Base-by-base conservation (phyloP, 2,329 filamentous ascomycete genomes). In the Coleophoma eucalyptorum region DNA sequence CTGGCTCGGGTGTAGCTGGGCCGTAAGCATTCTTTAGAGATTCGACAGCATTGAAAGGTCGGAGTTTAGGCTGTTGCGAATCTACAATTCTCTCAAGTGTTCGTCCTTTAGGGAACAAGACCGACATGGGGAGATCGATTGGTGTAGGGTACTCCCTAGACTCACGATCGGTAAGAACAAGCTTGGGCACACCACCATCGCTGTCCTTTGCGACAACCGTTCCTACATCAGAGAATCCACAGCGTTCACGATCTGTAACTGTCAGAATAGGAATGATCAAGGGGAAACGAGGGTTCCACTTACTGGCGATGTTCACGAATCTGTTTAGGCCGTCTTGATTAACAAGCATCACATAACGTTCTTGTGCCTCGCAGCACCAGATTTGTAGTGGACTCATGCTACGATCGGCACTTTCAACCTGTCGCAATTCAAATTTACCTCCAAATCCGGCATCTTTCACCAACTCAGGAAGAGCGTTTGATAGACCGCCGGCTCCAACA, bases 321-420 rank as follows among this genome's bases (percentile, higher is more conserved):
- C 71, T 84, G 62, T 93, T 91, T 63, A 97, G 80, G 48, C 84
- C 79, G 18, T 94, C 86, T 47, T 83, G 81, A 54, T 92, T 90
- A 55, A 99, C 84, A 8, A 95, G 85, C 62, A 99, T 75, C 7
- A 99, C 94, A 63, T 99, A 99, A 67, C 94, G 81, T 70, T 99
- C 94, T 67, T 99, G 94, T 0, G 94, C 90, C 68, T 97, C 93
- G 62, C 93, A 96, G 69, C 94, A 97, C 92, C 93, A 97, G 43
- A 99, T 96, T 67, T 97, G 90, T 51, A 99, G 81, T 18, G 94
- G 94, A 63, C 90, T 96, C 88, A 99, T 93, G 65, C 90, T 87
- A 57, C 79, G 83, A 69, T 97, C 94, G 2, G 90, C 89, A 66
- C 83, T 96, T 66, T 97, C 91, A 35, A 99, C 80, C 64, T 97